A percentile compares a stretch with the other conserved stretches of the same genome.
Evolutionary conservation across 306 rosid species (phyloP).

Genomic region (Cicer chorassanicum): DNA sequence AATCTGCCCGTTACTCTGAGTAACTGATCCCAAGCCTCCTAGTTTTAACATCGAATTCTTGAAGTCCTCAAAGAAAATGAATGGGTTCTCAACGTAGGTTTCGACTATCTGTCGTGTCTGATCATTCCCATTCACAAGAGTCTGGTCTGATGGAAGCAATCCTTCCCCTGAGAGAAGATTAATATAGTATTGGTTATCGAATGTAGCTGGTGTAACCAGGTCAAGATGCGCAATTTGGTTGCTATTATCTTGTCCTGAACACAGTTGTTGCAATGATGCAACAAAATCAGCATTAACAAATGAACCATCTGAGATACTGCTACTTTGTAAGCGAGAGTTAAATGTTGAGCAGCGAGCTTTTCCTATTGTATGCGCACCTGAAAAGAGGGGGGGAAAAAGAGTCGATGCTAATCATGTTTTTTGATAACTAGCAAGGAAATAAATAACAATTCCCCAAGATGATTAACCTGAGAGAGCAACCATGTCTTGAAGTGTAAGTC

Average conservation of each 20-base stretch:
- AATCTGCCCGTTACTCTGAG: conserved; percentile 55
- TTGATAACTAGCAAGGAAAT: neutral
- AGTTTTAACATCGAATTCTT: conserved; percentile 69
- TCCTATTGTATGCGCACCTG: conserved; percentile 87
- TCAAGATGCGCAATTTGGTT: conserved; percentile 62
- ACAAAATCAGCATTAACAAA: conserved; percentile 55
- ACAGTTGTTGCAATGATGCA: conserved; percentile 64
- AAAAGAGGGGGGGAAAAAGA: neutral
- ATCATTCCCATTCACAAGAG: conserved; percentile 50
- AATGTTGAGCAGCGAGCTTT: conserved; percentile 82
- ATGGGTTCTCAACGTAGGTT: conserved; percentile 59
- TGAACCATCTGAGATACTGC: conserved; percentile 16
- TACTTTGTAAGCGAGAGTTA: conserved; percentile 57
- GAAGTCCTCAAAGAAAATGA: conserved; percentile 69
- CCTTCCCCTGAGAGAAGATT: conserved; percentile 83
- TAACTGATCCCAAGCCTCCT: conserved; percentile 62
- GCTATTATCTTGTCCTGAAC: conserved; percentile 52
- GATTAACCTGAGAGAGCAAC: conserved; percentile 81
- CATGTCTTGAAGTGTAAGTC: conserved; percentile 70
- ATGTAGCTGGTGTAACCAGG: conserved; percentile 72
- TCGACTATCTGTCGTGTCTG: conserved; percentile 62
- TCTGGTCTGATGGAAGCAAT: conserved; percentile 78
- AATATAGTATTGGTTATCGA: conserved; percentile 79
- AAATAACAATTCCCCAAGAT: neutral
- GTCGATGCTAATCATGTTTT: neutral